Evolutionary conservation across 148 eudicot species (phyloP).

Genomic region (Linanthus parryae): DNA sequence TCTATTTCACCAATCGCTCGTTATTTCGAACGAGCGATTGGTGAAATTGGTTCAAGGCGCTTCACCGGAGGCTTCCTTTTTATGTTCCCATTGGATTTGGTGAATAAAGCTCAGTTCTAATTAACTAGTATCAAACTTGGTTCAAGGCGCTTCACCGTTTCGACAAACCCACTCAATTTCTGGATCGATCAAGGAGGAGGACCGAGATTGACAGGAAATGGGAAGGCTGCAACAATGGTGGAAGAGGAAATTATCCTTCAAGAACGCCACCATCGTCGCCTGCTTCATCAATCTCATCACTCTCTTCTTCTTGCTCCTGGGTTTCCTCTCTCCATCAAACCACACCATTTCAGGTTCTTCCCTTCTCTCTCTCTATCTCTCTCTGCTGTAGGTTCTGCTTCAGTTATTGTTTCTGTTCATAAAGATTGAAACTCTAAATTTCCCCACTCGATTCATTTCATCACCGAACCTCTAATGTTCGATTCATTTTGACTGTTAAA

Average conservation of each 20-base stretch:
- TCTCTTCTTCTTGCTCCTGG: constrained; percentile 51
- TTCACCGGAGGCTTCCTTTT: too few species aligned
- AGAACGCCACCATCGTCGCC: constrained; percentile 59
- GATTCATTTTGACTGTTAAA: neutral
- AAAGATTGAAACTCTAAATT: neutral
- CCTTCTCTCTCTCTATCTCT: neutral
- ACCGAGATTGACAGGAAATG: too few species aligned
- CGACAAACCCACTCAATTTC: too few species aligned
- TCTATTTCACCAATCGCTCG: too few species aligned
- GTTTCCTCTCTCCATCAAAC: constrained; percentile 41
- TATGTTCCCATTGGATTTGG: too few species aligned
- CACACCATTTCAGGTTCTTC: constrained; percentile 35
- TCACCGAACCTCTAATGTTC: neutral
- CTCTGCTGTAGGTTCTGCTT: too few species aligned
- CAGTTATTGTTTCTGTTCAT: neutral
- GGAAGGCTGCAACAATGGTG: constrained; percentile 29
- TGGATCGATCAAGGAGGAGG: neutral
- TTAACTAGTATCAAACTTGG: too few species aligned
- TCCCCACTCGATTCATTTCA: neutral
- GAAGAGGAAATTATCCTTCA: constrained; percentile 52
- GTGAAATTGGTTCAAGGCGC: too few species aligned
- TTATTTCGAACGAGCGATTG: too few species aligned
- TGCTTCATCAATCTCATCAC: constrained; percentile 62
- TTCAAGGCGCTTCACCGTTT: too few species aligned
- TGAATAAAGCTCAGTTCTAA: too few species aligned